phyloP scores from a whole-genome alignment of 352 stramenopile genomes.

The Phytophthora niederhauseri region DNA sequence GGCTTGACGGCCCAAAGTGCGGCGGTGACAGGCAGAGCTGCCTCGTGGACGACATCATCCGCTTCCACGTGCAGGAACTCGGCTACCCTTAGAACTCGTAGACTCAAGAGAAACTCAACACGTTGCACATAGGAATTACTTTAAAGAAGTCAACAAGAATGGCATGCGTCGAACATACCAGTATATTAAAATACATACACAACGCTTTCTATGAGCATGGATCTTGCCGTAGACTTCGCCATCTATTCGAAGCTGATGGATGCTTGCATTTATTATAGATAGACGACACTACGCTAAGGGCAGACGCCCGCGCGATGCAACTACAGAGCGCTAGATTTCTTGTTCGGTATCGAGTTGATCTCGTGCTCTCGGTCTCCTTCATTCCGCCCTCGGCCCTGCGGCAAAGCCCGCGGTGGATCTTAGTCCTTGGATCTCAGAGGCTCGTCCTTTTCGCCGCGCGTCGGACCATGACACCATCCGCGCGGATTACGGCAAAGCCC shows the following conservation, averaged over 20 bases:
- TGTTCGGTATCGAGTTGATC: constrained; percentile 3
- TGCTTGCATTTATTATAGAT: not conserved
- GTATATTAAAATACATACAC: not conserved
- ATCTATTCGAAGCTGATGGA: not conserved
- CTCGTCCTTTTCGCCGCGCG: constrained; percentile 28
- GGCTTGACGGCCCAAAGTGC: constrained; percentile 13
- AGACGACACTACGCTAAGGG: not conserved
- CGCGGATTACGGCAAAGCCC: constrained; percentile 20
- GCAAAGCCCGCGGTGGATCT: constrained; percentile 20
- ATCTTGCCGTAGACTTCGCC: not conserved
- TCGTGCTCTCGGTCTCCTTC: not conserved
- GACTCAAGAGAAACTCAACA: not conserved
- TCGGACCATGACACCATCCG: constrained; percentile 15
- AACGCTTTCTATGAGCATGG: not conserved
- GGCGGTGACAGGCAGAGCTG: constrained; percentile 14
- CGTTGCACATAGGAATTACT: not conserved
- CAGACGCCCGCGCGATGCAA: constrained; percentile 3
- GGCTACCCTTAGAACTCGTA: constrained; percentile 22
- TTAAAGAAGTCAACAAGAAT: not conserved
- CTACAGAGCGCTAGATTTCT: constrained; percentile 17
- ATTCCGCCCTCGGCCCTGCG: not conserved
- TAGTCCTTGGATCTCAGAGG: constrained; percentile 24
- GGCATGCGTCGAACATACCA: not conserved
- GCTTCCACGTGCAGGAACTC: constrained; percentile 49
- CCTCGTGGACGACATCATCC: constrained; percentile 50